Percentiles rank a stretch among this genome's conserved stretches.
Evolutionary conservation across 1,284 basidiomycete species (phyloP).

Genomic region (Cerrena zonata): DNA sequence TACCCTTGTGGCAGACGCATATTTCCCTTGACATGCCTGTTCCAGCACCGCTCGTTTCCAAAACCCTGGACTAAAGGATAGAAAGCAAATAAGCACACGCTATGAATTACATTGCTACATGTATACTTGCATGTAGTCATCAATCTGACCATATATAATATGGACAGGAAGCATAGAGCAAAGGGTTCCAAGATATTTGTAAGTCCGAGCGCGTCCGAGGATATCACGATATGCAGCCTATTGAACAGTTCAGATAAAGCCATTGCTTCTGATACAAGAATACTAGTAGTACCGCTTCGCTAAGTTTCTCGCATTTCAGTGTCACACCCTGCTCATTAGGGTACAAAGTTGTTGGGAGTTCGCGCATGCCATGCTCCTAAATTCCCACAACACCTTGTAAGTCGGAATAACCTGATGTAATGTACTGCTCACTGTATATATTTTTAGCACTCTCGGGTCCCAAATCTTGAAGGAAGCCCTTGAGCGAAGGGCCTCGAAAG

Average conservation of each 20-base stretch:
- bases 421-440: constrained; percentile 35
- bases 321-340: constrained; percentile 47
- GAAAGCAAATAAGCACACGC: neutral
- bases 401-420: neutral
- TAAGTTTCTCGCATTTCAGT: constrained; percentile 40
- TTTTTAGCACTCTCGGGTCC: constrained; percentile 43
- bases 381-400: neutral
- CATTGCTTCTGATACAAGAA: neutral
- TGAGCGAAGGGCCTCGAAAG: constrained; percentile 33
- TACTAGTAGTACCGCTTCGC: constrained; percentile 32
- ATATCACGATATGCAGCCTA: constrained; percentile 44
- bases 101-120: neutral
- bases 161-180: constrained; percentile 40
- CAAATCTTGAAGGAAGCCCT: constrained; percentile 39
- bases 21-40: constrained; percentile 29
- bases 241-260: neutral
- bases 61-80: constrained; percentile 28
- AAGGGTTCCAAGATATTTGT: constrained; percentile 32
- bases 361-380: constrained; percentile 42
- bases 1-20: constrained; percentile 32
- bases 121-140: constrained; percentile 40
- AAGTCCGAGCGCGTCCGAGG: constrained; percentile 31
- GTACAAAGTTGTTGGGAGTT: constrained; percentile 40
- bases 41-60: constrained; percentile 38
- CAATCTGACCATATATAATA: constrained; percentile 42